A percentile compares a stretch with the other conserved stretches of the same genome.
Conservation (phyloP, 2,329 filamentous ascomycete genomes). For the Berkeleyomyces rouxiae region DNA sequence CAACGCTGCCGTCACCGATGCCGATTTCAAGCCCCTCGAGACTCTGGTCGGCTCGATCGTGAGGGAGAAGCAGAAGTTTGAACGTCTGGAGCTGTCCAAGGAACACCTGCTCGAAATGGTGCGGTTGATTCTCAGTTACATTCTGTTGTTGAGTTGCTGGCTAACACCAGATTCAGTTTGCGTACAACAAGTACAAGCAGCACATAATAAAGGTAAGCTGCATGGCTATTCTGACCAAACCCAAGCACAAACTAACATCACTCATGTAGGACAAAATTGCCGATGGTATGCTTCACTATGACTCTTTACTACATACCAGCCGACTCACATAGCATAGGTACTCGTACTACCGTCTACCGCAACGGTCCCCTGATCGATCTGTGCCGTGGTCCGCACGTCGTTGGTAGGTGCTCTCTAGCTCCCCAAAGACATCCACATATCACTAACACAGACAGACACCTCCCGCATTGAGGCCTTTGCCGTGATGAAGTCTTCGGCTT, state of each 20-base stretch:
- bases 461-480: slow-evolving; percentile 88
- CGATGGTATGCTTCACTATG: slow-evolving; percentile 44
- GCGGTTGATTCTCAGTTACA: not conserved
- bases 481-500: slow-evolving; percentile 62
- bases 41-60: slow-evolving; percentile 65
- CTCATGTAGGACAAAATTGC: slow-evolving; percentile 56
- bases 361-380: slow-evolving; percentile 90
- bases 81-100: slow-evolving; percentile 77
- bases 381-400: slow-evolving; percentile 87
- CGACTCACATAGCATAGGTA: slow-evolving; percentile 4
- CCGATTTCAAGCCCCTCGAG: slow-evolving; percentile 76
- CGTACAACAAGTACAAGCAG: slow-evolving; percentile 96
- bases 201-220: slow-evolving; percentile 56
- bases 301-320: not conserved
- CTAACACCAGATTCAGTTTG: slow-evolving; percentile 38
- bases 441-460: slow-evolving; percentile 36
- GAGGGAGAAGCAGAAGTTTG: slow-evolving; percentile 93
- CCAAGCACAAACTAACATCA: not conserved
- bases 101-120: slow-evolving; percentile 74
- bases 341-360: slow-evolving; percentile 82
- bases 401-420: slow-evolving; percentile 24
- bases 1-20: slow-evolving; percentile 49
- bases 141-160: not conserved
- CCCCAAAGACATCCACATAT: not conserved
- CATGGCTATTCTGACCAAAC: not conserved